Percentiles rank a stretch among this genome's conserved stretches.
Conservation (phyloP, 1,284 basidiomycete genomes). For the Termitomyces sp. region DNA sequence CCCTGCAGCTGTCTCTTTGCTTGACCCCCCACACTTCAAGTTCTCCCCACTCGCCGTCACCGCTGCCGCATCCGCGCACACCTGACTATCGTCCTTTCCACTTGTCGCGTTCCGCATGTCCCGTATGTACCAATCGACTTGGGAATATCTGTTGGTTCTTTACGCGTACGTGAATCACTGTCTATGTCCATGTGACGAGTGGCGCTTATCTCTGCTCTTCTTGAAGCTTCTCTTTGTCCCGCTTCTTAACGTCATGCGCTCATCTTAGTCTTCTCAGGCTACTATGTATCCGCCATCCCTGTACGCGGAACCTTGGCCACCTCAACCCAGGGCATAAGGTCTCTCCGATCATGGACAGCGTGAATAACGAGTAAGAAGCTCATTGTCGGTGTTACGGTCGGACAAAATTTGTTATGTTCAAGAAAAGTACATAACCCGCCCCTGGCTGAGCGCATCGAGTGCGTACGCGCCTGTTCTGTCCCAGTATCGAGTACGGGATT, state of each 20-base stretch:
- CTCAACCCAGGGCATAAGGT: slow-evolving; percentile 98
- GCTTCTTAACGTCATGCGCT: too few relatives aligned
- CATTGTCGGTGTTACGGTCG: slow-evolving; percentile 91
- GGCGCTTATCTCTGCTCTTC: too few relatives aligned
- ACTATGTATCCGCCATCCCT: too few relatives aligned
- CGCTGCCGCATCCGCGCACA: slow-evolving; percentile 41
- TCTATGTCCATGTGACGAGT: slow-evolving; percentile 70
- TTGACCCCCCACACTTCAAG: slow-evolving; percentile 49
- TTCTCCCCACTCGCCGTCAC: slow-evolving; percentile 49
- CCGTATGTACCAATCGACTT: slow-evolving; percentile 39
- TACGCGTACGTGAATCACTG: too few relatives aligned
- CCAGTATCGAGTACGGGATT: slow-evolving; percentile 55
- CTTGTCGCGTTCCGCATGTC: slow-evolving; percentile 42
- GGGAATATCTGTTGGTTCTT: too few relatives aligned
- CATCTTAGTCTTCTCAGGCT: too few relatives aligned
- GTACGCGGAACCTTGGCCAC: slow-evolving; percentile 93
- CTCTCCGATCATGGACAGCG: slow-evolving; percentile 84
- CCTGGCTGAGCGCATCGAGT: slow-evolving; percentile 47
- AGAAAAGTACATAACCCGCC: slow-evolving; percentile 72
- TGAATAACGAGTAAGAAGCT: slow-evolving; percentile 78
- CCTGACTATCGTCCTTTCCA: slow-evolving; percentile 53
- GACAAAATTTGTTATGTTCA: too few relatives aligned
- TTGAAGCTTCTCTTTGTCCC: too few relatives aligned
- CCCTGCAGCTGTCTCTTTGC: slow-evolving; percentile 46
- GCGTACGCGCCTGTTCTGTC: slow-evolving; percentile 61